Percentiles rank a stretch among this genome's conserved stretches.
phyloP scores from a whole-genome alignment of 768 basidiomycete species.

The Tylopilus cervinicoccineus region DNA sequence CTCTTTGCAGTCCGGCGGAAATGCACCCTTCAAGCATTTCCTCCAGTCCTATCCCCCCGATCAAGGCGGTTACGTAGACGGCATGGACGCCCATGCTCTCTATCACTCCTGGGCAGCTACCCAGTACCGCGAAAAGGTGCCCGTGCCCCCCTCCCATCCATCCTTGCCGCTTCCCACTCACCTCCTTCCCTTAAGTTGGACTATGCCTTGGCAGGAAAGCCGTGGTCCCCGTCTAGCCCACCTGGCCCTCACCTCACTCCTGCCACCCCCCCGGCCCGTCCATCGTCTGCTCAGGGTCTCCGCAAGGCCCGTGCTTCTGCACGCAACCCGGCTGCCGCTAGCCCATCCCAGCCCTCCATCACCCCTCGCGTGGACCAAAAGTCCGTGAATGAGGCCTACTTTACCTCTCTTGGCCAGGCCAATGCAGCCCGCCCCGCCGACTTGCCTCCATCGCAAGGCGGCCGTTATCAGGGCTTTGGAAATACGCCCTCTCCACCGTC shows the following conservation, averaged over 20 bases:
- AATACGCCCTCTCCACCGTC: conserved; percentile 66
- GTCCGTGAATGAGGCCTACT: conserved; percentile 81
- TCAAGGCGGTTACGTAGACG: conserved; percentile 65
- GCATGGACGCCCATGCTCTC: conserved; percentile 62
- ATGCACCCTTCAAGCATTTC: conserved; percentile 77
- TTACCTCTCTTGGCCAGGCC: conserved; percentile 74
- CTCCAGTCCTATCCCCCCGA: conserved; percentile 67
- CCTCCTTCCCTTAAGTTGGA: conserved; percentile 56
- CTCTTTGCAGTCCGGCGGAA: conserved; percentile 72
- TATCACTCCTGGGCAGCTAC: conserved; percentile 94
- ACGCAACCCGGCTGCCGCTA: conserved; percentile 43
- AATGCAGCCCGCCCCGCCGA: conserved; percentile 77
- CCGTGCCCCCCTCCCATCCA: neutral
- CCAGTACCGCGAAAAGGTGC: conserved; percentile 92
- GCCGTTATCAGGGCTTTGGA: conserved; percentile 91
- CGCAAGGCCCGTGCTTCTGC: conserved; percentile 80
- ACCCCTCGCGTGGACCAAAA: conserved; percentile 51
- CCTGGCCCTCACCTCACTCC: conserved; percentile 43
- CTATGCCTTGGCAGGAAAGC: conserved; percentile 64
- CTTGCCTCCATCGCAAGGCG: conserved; percentile 91
- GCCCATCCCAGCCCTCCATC: conserved; percentile 11
- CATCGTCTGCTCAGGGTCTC: conserved; percentile 75
- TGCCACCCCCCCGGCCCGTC: conserved; percentile 46
- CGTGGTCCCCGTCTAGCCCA: conserved; percentile 76
- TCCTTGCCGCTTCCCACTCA: conserved; percentile 13